These are phyloP conservation scores for Delonix regia DNA, from an alignment of 306 rosid genomes.

Conservation along the genomic window DNA sequence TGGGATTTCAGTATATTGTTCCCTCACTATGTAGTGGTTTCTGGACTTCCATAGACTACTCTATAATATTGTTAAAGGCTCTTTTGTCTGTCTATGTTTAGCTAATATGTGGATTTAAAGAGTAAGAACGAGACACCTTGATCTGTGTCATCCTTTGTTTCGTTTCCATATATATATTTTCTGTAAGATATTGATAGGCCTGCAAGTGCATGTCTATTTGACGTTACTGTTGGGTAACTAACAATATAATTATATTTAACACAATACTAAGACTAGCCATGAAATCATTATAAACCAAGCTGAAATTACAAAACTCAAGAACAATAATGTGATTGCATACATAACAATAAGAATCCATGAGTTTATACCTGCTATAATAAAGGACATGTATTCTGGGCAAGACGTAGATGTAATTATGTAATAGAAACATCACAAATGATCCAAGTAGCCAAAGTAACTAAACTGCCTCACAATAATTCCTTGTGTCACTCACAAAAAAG, in stretches of 20 bases:
- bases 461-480: no score
- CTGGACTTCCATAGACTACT: slow-evolving; percentile 31
- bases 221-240: no score
- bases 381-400: no score
- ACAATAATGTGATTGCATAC: background rate
- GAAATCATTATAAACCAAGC: background rate
- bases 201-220: background rate
- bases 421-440: no score
- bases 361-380: no score
- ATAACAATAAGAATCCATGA: no score
- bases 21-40: slow-evolving; percentile 31
- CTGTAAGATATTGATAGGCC: background rate
- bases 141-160: background rate
- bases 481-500: no score
- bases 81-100: slow-evolving; percentile 23
- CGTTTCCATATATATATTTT: background rate
- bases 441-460: no score
- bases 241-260: background rate
- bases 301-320: background rate
- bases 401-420: no score
- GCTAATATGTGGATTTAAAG: slow-evolving; percentile 28
- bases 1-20: slow-evolving; percentile 27
- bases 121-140: background rate
- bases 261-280: background rate
- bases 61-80: slow-evolving; percentile 33